phyloP scores from a whole-genome alignment of 2,329 filamentous ascomycete genomes.

The Tolypocladium endophyticum region DNA sequence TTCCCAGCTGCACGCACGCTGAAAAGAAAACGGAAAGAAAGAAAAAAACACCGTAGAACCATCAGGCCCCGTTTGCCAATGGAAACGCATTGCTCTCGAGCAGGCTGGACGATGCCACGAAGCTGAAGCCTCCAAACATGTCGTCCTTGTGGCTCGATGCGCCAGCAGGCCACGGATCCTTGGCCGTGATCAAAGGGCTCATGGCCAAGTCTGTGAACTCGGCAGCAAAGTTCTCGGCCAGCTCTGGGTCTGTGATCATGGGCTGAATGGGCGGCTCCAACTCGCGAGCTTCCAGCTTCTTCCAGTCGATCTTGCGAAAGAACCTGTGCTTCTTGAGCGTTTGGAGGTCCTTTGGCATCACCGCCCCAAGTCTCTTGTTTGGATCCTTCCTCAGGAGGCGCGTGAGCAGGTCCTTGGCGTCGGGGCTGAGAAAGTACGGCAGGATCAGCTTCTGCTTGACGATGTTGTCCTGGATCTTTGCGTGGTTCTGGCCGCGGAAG shows the following conservation, averaged over 20 bases:
- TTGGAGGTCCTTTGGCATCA: conserved; percentile 79
- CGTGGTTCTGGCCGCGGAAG: conserved; percentile 81
- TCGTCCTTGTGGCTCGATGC: conserved; percentile 35
- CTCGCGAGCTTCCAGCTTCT: conserved; percentile 70
- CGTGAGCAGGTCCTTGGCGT: conserved; percentile 89
- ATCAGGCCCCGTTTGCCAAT: conserved; percentile 6
- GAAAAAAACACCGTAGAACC: background rate
- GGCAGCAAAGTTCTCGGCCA: conserved; percentile 91
- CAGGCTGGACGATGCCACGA: conserved; percentile 47
- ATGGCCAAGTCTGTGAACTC: conserved; percentile 84
- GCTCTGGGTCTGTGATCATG: conserved; percentile 86
- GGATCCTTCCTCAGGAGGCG: conserved; percentile 88
- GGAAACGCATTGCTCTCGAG: conserved; percentile 37
- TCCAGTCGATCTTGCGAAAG: conserved; percentile 96
- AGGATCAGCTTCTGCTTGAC: conserved; percentile 81
- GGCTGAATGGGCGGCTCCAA: conserved; percentile 83
- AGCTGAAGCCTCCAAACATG: conserved; percentile 55
- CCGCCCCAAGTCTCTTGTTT: conserved; percentile 74
- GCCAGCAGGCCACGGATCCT: conserved; percentile 28
- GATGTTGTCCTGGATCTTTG: conserved; percentile 94
- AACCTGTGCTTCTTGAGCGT: conserved; percentile 89
- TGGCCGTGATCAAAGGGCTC: conserved; percentile 53
- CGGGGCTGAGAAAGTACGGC: conserved; percentile 82
- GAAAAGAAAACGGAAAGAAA: background rate
- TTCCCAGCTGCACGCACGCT: background rate